Percentiles rank a stretch among this genome's conserved stretches.
Evolutionary conservation across 1,284 basidiomycete species (phyloP).

Genomic region (Laetiporus sulphureus): DNA sequence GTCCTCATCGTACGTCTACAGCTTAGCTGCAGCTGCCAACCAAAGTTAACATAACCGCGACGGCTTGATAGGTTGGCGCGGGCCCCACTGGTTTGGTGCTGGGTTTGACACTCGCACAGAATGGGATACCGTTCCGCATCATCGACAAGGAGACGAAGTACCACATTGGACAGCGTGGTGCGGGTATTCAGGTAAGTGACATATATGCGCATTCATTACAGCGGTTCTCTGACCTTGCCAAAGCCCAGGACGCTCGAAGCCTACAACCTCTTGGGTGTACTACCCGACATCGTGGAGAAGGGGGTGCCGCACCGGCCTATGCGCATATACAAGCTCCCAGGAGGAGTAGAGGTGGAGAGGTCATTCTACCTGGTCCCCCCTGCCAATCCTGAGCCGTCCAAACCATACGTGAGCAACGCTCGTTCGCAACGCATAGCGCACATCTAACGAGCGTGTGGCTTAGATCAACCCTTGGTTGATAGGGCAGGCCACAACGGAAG

Average conservation of each 20-base stretch:
- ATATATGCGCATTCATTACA: not conserved
- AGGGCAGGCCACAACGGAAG: conserved; percentile 23
- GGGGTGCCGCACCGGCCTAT: conserved; percentile 1
- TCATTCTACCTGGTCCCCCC: conserved; percentile 7
- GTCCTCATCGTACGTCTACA: not conserved
- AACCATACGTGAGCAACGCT: conserved; percentile 15
- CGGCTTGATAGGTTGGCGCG: conserved; percentile 11
- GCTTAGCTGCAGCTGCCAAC: not conserved
- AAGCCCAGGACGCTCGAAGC: conserved; percentile 18
- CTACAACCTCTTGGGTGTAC: conserved; percentile 15
- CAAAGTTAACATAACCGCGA: not conserved
- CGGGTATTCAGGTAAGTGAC: not conserved
- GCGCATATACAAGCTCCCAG: conserved; percentile 13
- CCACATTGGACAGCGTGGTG: conserved; percentile 18
- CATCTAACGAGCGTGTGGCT: not conserved
- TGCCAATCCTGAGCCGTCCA: conserved; percentile 11
- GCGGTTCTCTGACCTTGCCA: not conserved
- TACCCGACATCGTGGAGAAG: conserved; percentile 8
- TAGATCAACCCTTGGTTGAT: conserved; percentile 12
- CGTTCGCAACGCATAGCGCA: not conserved
- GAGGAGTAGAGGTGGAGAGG: conserved; percentile 7
- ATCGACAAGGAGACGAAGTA: conserved; percentile 23
- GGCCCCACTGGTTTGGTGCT: conserved; percentile 14
- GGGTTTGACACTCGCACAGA: conserved; percentile 12
- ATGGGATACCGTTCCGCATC: conserved; percentile 23